phyloP scores from a whole-genome alignment of 1,284 basidiomycete genomes.

The Marasmius oreades region DNA sequence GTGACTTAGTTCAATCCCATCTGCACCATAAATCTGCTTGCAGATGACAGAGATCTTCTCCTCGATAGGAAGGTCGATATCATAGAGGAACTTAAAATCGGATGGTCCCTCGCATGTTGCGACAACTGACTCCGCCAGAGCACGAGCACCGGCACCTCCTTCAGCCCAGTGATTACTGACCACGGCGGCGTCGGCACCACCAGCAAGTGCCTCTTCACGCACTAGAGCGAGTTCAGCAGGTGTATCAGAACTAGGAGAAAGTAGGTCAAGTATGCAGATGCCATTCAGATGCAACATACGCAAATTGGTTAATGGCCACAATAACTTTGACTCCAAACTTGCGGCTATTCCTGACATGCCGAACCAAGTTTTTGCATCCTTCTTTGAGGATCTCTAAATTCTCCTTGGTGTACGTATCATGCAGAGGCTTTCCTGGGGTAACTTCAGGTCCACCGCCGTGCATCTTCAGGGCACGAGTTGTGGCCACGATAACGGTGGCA shows the following conservation, averaged over 20 bases:
- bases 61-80: constrained; percentile 78
- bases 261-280: constrained; percentile 2
- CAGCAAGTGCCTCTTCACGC: constrained; percentile 74
- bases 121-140: constrained; percentile 86
- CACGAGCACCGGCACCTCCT: constrained; percentile 85
- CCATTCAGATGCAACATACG: constrained; percentile 49
- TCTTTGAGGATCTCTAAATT: constrained; percentile 88
- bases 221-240: constrained; percentile 88
- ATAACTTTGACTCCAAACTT: constrained; percentile 98
- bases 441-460: constrained; percentile 98
- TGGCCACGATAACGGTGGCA: constrained; percentile 94
- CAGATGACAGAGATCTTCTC: constrained; percentile 87
- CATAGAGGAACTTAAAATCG: constrained; percentile 89
- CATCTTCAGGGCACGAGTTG: constrained; percentile 98
- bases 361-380: constrained; percentile 91
- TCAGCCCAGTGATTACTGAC: constrained; percentile 97
- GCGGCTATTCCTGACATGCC: constrained; percentile 93
- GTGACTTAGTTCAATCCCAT: constrained; percentile 83
- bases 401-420: constrained; percentile 93
- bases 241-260: constrained; percentile 73
- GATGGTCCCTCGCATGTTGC: constrained; percentile 81
- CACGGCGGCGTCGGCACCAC: constrained; percentile 93
- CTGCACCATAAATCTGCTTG: constrained; percentile 89
- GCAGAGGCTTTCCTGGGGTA: constrained; percentile 91
- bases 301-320: constrained; percentile 93